Evolutionary conservation across 2,329 filamentous ascomycete species (phyloP).

Genomic region (Colletotrichum paranaense): DNA sequence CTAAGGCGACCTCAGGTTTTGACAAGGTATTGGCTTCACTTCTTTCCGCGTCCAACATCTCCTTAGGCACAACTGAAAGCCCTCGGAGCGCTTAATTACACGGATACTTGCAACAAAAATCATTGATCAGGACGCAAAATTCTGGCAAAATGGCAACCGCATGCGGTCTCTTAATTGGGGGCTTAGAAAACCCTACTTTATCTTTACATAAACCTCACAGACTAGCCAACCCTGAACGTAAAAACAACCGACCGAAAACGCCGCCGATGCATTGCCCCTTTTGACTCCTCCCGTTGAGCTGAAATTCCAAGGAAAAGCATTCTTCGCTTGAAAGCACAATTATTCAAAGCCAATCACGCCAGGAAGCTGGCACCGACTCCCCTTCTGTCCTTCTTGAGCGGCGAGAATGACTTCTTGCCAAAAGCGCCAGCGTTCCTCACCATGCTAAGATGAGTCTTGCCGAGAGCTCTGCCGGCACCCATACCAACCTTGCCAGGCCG

Average conservation of each 20-base stretch:
- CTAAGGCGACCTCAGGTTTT: background rate
- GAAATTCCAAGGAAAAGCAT: background rate
- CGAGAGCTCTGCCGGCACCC: slow-evolving; percentile 35
- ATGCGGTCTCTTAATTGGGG: slow-evolving; percentile 9
- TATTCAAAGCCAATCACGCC: slow-evolving; percentile 45
- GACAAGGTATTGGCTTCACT: background rate
- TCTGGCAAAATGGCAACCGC: background rate
- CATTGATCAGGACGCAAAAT: background rate
- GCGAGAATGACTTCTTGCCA: slow-evolving; percentile 71
- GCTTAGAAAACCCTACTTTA: background rate
- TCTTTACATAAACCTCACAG: background rate
- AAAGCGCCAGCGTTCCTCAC: slow-evolving; percentile 57
- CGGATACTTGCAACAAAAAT: background rate
- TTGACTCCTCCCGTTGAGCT: background rate
- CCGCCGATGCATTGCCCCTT: slow-evolving; percentile 24
- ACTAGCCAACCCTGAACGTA: background rate
- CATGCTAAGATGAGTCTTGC: slow-evolving; percentile 52
- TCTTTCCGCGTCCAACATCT: background rate
- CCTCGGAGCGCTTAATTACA: background rate
- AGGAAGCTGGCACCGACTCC: slow-evolving; percentile 72
- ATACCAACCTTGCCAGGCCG: slow-evolving; percentile 48
- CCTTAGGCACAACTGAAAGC: background rate
- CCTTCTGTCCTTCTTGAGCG: slow-evolving; percentile 76
- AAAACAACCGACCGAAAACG: background rate
- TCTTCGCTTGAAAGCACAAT: background rate